Conservation (phyloP, 148 eudicot species). For the Oxyria digyna region DNA sequence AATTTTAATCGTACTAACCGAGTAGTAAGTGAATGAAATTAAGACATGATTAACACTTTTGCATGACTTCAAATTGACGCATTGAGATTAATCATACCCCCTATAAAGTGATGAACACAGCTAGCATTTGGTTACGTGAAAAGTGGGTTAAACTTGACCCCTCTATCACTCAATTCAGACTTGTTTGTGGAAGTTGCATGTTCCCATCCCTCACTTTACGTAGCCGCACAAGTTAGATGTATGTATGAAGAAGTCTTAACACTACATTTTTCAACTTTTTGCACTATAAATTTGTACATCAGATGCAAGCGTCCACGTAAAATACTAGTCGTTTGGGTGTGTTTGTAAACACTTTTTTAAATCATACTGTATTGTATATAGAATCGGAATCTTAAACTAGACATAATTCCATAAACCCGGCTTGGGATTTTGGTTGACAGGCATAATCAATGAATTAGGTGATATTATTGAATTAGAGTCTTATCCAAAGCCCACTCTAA, state of each 20-base stretch:
- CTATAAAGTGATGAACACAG: background rate
- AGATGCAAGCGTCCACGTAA: too few species aligned
- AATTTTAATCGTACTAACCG: too few species aligned
- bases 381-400: too few species aligned
- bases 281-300: too few species aligned
- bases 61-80: background rate
- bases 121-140: background rate
- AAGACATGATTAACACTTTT: background rate
- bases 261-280: too few species aligned
- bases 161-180: background rate
- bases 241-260: too few species aligned
- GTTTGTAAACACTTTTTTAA: too few species aligned
- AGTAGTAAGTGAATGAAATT: background rate
- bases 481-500: background rate
- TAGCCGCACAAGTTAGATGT: background rate
- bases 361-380: too few species aligned
- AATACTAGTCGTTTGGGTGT: too few species aligned
- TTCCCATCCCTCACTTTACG: background rate
- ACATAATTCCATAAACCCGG: too few species aligned
- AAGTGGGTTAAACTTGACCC: background rate
- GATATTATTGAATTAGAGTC: background rate
- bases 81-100: background rate
- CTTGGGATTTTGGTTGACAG: too few species aligned
- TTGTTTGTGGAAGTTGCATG: background rate
- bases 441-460: background rate